Conservation (phyloP, 2,329 filamentous ascomycete genomes). For the Colletotrichum chlorophyti region DNA sequence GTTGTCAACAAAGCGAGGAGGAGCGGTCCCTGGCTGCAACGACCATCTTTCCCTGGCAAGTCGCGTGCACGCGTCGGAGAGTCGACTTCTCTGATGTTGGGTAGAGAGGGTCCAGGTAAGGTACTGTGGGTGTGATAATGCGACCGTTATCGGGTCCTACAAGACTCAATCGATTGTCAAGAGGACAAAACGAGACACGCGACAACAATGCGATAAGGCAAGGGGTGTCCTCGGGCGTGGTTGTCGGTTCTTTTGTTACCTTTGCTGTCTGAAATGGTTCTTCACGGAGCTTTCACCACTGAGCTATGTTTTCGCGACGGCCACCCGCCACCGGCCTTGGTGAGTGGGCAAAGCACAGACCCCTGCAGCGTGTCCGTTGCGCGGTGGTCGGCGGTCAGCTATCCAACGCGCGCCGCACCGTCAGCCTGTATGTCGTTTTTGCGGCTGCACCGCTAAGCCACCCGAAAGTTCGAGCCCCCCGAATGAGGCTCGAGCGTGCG, state of each 20-base stretch:
- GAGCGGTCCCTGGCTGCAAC: constrained; percentile 25
- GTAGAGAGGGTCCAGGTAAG: not conserved
- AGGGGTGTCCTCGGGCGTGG: constrained; percentile 12
- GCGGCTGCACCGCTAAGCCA: too few species aligned
- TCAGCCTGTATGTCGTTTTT: too few species aligned
- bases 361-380: constrained; percentile 18
- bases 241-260: constrained; percentile 24
- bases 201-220: constrained; percentile 4
- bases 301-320: constrained; percentile 28
- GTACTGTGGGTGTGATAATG: too few species aligned
- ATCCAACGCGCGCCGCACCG: constrained; percentile 6
- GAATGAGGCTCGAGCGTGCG: too few species aligned
- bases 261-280: constrained; percentile 10
- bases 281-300: constrained; percentile 1
- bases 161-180: constrained; percentile 5
- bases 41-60: constrained; percentile 24
- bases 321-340: constrained; percentile 12
- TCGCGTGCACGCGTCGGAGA: constrained; percentile 24
- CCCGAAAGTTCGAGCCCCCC: too few species aligned
- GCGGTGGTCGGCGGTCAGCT: not conserved
- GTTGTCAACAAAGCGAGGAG: constrained; percentile 27
- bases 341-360: constrained; percentile 8
- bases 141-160: too few species aligned
- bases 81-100: too few species aligned
- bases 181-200: not conserved